phyloP scores from a whole-genome alignment of 2,329 filamentous ascomycete genomes.

The Phaeosphaeriaceae sp. region DNA sequence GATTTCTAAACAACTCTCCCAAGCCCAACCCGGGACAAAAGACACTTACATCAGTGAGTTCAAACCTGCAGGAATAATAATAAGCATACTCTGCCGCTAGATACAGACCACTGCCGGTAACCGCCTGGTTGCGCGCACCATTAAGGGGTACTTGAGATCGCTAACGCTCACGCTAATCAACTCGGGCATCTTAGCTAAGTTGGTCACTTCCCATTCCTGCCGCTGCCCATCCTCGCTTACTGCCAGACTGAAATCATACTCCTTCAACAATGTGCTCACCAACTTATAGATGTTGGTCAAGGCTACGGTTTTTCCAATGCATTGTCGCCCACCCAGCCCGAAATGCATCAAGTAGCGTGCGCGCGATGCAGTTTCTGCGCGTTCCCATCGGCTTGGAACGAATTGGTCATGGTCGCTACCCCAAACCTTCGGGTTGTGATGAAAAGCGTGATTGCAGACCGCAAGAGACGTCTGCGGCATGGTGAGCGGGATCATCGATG shows the following conservation, averaged over 20 bases:
- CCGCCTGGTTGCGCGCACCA: neutral
- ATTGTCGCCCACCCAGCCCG: neutral
- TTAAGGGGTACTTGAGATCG: neutral
- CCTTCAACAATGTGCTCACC: neutral
- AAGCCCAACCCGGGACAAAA: no score
- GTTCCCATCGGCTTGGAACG: neutral
- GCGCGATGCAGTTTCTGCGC: neutral
- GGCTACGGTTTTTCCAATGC: neutral
- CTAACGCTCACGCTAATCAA: neutral
- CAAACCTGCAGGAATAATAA: no score
- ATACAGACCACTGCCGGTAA: neutral
- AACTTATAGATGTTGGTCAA: neutral
- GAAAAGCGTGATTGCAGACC: neutral
- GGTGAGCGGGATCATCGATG: neutral
- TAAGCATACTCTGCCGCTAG: no score
- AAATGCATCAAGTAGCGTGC: neutral
- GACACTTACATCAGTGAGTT: no score
- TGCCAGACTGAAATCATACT: neutral
- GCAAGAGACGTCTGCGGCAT: neutral
- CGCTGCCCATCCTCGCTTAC: neutral
- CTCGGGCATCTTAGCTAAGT: neutral
- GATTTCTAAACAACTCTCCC: no score
- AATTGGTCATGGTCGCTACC: neutral
- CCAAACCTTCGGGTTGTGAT: constrained; percentile 1
- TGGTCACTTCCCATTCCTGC: no score